Evolutionary conservation across 176 grass and related monocot species (phyloP), one percentile per base, ranked within the genome.

Genomic region (Aechmea fasciata): DNA sequence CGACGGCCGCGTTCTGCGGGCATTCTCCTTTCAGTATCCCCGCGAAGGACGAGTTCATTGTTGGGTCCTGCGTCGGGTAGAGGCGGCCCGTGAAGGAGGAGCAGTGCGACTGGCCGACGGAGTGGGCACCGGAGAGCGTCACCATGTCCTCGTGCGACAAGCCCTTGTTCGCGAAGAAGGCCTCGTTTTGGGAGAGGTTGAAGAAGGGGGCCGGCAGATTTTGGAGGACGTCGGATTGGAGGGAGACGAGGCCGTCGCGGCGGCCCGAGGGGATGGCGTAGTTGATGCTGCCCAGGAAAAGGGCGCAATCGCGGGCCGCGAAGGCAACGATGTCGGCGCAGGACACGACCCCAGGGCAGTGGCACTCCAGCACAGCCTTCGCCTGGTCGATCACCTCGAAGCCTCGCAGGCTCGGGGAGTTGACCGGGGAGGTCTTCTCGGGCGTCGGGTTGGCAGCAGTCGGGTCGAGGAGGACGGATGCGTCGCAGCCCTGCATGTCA

Each of bases 41-140:
- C 13, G 71, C 81, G 49, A 73, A 73, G 57, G 49, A 23, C 47
- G 25, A 1, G 22, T 80, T 17, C 24, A 80, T 80, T 24, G 50
- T 73, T 51, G 17, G 11, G 10, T 1, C 66, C 9, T 22, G 14
- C 33, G 33, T 41, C 4, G 77, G 73, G 80, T 83, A 83, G 2
- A 80, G 80, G 2, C 82, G 82, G 76, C 13, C 51, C 1, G 79
- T 47, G 82, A 92, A 81, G 15, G 82, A 57, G 0, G 85, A 85
- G 82, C 89, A 92, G 70, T 92, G 89, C 9, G 89, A 77, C 48
- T 67, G 76, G 72, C 89, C 83, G 19, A 90, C 63, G 47, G 87
- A 80, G 80, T 86, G 87, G 11, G 80, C 79, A 11, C 83, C 87
- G 3, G 89, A 92, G 82, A 92, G 89, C 50, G 70, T 13, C 14